Evolutionary conservation across 352 stramenopile genomes (phyloP), one percentile per base, ranked within the genome.

Genomic region (Phytophthora quininea): DNA sequence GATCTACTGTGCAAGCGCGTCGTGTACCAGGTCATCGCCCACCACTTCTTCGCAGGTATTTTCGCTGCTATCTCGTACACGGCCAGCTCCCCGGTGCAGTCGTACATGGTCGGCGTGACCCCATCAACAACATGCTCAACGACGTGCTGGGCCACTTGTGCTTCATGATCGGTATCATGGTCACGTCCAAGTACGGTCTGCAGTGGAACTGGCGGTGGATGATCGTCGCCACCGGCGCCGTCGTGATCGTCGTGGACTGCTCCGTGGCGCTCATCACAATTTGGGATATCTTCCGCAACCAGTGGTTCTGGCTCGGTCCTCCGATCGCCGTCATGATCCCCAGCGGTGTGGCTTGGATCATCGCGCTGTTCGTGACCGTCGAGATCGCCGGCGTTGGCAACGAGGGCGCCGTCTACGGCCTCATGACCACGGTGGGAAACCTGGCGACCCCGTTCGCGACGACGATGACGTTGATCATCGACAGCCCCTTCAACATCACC

Each of bases 301-400:
- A 77, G 49, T 84, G 76, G 76, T 82, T 83, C 64, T 80, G 63
- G 62, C 64, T 82, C 4, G 75, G 69, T 35, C 60, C 70, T 47
- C 60, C 74, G 24, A 70, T 85, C 31, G 63, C 79, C 11, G 74
- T 82, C 37, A 24, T 24, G 19, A 24, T 24, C 19, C 19, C 19
- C 19, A 24, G 19, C 19, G 19, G 19, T 24, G 19, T 24, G 19
- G 19, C 19, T 24, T 24, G 19, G 19, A 24, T 24, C 19, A 24
- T 24, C 0, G 19, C 19, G 19, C 19, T 24, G 19, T 24, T 24
- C 19, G 70, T 85, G 38, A 71, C 72, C 3, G 75, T 84, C 43
- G 80, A 89, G 42, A 62, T 89, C 27, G 68, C 74, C 3, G 77
- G 78, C 15, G 66, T 76, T 3, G 80, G 77, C 10, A 81, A 84